phyloP scores from a whole-genome alignment of 2,329 filamentous ascomycete species.

The Sporothrix mexicana region DNA sequence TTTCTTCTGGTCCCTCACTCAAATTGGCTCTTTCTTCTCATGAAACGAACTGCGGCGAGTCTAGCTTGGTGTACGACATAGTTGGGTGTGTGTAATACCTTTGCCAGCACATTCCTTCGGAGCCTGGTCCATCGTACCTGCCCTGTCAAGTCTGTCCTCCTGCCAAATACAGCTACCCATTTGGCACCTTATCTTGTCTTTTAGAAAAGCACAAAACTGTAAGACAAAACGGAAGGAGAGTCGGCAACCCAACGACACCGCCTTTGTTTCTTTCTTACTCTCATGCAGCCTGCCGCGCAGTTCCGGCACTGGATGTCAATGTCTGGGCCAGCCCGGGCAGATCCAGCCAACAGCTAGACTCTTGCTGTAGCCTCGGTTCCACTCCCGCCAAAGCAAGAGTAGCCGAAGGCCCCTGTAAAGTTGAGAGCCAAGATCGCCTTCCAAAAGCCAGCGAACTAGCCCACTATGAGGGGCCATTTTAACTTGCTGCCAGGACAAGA shows the following conservation, averaged over 20 bases:
- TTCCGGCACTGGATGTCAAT: background rate
- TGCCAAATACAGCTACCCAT: background rate
- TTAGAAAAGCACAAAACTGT: background rate
- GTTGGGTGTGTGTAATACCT: conserved; percentile 8
- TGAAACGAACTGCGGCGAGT: conserved; percentile 3
- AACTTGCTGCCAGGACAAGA: background rate
- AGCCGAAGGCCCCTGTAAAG: conserved; percentile 25
- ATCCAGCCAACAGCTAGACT: background rate
- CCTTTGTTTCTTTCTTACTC: background rate
- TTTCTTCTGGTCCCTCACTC: background rate
- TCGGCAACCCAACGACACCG: background rate
- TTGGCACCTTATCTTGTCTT: background rate
- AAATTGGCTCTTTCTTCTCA: background rate
- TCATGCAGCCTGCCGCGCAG: conserved; percentile 2
- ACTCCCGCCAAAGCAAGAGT: conserved; percentile 1
- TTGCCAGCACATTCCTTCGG: background rate
- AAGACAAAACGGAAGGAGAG: background rate
- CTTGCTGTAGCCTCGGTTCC: conserved; percentile 28
- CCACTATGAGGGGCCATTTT: conserved; percentile 1
- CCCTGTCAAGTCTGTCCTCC: background rate
- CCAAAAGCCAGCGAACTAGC: background rate
- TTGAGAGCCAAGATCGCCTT: background rate
- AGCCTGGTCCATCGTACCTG: conserved; percentile 3
- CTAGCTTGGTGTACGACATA: conserved; percentile 6
- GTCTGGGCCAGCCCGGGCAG: background rate